Percentiles rank a stretch among this genome's conserved stretches.
phyloP scores from a whole-genome alignment of 129 eudicot genomes.

The Solidago caesia region DNA sequence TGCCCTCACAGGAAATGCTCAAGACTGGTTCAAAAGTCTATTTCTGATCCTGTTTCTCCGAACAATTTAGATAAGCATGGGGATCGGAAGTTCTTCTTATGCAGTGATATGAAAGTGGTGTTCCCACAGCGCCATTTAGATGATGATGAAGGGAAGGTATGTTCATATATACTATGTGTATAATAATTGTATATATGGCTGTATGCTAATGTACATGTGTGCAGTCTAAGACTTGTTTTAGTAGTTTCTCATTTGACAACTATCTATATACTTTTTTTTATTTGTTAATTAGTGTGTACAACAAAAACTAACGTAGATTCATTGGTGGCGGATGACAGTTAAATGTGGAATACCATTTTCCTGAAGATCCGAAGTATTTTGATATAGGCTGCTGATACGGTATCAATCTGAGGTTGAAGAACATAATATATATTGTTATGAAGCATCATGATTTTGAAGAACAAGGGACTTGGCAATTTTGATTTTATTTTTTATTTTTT shows the following conservation, averaged over 20 bases:
- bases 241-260: no score
- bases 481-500: slow-evolving; percentile 23
- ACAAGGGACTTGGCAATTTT: slow-evolving; percentile 13
- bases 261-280: background rate
- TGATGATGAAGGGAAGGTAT: slow-evolving; percentile 88
- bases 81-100: slow-evolving; percentile 52
- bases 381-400: slow-evolving; percentile 56
- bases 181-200: background rate
- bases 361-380: slow-evolving; percentile 78
- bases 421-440: slow-evolving; percentile 15
- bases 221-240: no score
- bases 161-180: slow-evolving; percentile 11
- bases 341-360: slow-evolving; percentile 75
- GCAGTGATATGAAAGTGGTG: slow-evolving; percentile 72
- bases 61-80: slow-evolving; percentile 23
- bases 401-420: slow-evolving; percentile 25
- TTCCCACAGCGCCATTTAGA: slow-evolving; percentile 88
- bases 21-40: slow-evolving; percentile 35
- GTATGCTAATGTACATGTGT: background rate
- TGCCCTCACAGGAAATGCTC: slow-evolving; percentile 63
- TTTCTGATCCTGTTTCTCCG: slow-evolving; percentile 32
- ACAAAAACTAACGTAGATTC: slow-evolving; percentile 22
- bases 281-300: background rate
- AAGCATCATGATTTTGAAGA: slow-evolving; percentile 17
- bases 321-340: slow-evolving; percentile 51